Evolutionary conservation across 257 asterid species (phyloP), one percentile per base, ranked within the genome.

Genomic region (Solanum pinnatisectum): DNA sequence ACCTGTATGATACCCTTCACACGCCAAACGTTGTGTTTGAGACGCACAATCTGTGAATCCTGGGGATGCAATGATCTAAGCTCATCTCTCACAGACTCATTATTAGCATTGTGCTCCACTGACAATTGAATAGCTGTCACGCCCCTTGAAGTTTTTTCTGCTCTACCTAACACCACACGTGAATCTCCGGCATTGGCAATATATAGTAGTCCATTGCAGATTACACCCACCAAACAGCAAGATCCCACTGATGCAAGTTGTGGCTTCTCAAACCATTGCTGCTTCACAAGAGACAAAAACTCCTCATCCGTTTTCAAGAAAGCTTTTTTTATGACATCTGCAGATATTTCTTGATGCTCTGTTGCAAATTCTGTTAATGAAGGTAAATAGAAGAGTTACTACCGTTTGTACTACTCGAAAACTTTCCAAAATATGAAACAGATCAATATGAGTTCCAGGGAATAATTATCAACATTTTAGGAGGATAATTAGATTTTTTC

Each of bases 1-100:
- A 97, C 99, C 98, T 97, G 99, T 88, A 97, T 97, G 89, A 97
- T 90, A 22, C 99, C 99, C 95, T 95, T 97, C 5, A 97, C 99
- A 0, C 99, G 98, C 99, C 99, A 97, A 83, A 96, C 99, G 76
- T 93, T 91, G 94, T 95, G 98, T 91, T 95, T 97, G 72, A 92
- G 91, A 88, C 93, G 96, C 87, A 97, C 99, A 13, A 97, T 97
- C 27, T 93, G 92, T 10, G 99, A 87, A 91, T 97, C 99, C 72
- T 94, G 91, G 4, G 99, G 98, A 91, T 97, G 98, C 93, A 93
- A 87, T 72, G 87, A 88, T 33, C 89, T 93, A 25, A 97, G 95
- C 73, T 97, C 99, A 30, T 94, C 93, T 86, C 99, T 94, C n/a
- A 96, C 94, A 35, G 98, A 93, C 59, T 91, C 95, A 3, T 90